Evolutionary conservation across 331 rosid genomes (phyloP).

Genomic region (Erythrophleum ivorense): DNA sequence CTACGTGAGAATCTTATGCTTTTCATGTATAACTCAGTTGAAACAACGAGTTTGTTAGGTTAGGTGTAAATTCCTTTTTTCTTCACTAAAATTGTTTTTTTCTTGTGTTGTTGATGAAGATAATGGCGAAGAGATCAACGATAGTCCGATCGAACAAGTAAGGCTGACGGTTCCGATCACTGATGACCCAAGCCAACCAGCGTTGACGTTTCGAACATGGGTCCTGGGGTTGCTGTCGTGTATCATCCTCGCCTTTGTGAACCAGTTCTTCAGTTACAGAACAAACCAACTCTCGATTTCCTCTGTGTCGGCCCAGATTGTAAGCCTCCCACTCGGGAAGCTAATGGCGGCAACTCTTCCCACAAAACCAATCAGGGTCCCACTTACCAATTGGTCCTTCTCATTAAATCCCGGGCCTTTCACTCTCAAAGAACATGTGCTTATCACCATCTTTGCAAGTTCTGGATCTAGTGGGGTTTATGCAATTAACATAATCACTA

Average conservation of each 20-base stretch:
- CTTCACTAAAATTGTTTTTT: background rate
- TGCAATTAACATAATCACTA: slow-evolving; percentile 74
- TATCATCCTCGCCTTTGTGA: slow-evolving; percentile 65
- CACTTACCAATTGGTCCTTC: slow-evolving; percentile 63
- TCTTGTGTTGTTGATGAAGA: slow-evolving; percentile 21
- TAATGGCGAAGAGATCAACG: slow-evolving; percentile 55
- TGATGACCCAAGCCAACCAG: slow-evolving; percentile 69
- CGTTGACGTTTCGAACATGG: slow-evolving; percentile 90
- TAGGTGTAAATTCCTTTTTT: too few relatives aligned
- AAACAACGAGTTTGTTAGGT: too few relatives aligned
- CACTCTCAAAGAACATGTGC: slow-evolving; percentile 77
- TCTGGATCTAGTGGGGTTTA: slow-evolving; percentile 72
- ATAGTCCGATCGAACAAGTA: slow-evolving; percentile 81
- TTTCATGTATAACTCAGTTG: too few relatives aligned
- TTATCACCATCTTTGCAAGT: slow-evolving; percentile 80
- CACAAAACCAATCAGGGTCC: slow-evolving; percentile 31
- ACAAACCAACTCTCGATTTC: slow-evolving; percentile 57
- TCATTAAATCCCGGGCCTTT: slow-evolving; percentile 86
- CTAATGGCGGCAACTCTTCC: slow-evolving; percentile 86
- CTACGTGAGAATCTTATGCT: too few relatives aligned
- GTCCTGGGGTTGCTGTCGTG: slow-evolving; percentile 71
- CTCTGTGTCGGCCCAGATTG: slow-evolving; percentile 73
- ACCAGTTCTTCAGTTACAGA: slow-evolving; percentile 76
- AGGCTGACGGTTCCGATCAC: slow-evolving; percentile 72
- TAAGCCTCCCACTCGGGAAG: slow-evolving; percentile 77